Percentiles rank a stretch among this genome's conserved stretches.
These are phyloP conservation scores for Cutaneotrichosporon mucoides DNA, from an alignment of 1,284 basidiomycete species.

Conservation along the genomic window DNA sequence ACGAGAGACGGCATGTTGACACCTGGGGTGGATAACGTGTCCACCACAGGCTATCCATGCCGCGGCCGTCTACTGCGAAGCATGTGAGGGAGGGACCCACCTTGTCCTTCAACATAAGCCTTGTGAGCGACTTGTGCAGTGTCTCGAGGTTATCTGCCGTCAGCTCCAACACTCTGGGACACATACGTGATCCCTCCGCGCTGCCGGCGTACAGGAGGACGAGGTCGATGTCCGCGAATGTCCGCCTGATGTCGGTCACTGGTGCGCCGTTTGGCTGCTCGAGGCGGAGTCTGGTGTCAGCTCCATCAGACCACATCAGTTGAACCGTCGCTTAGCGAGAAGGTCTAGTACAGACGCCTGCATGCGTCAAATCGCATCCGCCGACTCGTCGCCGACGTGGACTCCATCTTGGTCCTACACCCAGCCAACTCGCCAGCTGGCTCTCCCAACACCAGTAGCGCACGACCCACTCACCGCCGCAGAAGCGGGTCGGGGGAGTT, in stretches of 20 bases:
- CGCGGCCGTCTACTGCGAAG: no score
- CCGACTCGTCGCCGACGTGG: no score
- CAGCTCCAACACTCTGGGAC: not conserved
- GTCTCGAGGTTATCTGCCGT: slow-evolving; percentile 13
- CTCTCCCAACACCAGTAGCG: no score
- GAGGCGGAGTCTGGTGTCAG: slow-evolving; percentile 36
- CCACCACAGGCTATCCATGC: no score
- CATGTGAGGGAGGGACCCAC: slow-evolving; percentile 1
- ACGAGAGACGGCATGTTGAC: no score
- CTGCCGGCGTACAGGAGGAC: slow-evolving; percentile 48
- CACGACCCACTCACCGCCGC: slow-evolving; percentile 31
- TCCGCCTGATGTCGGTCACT: slow-evolving; percentile 38
- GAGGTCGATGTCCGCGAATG: slow-evolving; percentile 42
- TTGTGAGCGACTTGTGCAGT: slow-evolving; percentile 9
- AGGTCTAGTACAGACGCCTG: no score
- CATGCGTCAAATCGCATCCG: no score
- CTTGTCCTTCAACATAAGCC: slow-evolving; percentile 13
- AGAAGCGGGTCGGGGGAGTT: slow-evolving; percentile 44
- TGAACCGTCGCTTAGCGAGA: no score
- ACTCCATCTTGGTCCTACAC: no score
- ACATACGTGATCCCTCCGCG: slow-evolving; percentile 38
- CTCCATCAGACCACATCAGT: not conserved
- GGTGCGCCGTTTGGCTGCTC: slow-evolving; percentile 41
- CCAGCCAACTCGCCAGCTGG: no score
- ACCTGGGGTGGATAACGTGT: no score